Evolutionary conservation across 1,139 yeast species (phyloP), one percentile per base, ranked within the genome.

Genomic region (Diutina mesorugosa): DNA sequence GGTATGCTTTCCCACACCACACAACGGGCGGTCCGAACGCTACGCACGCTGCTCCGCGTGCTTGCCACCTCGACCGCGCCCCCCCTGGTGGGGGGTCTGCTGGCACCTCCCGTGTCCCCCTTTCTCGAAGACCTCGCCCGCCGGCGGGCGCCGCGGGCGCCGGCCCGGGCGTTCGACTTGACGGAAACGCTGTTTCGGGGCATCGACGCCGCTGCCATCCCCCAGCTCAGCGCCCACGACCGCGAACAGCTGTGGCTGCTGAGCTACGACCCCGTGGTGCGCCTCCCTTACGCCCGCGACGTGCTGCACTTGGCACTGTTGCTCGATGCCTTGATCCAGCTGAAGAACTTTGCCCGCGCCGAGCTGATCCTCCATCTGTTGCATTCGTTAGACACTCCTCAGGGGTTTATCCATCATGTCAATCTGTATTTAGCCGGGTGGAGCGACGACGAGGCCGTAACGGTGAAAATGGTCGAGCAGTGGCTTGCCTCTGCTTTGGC

Each of bases 321-420:
- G 45, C 73, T 90, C 48, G 96, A 90, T 64, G 96, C 96, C 0
- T 85, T 95, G 62, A 67, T 91, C 47, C 79, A 83, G 54, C 78
- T 88, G 45, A 79, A 79, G 57, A 87, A 88, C 65, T 81, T 80
- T 62, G 80, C 78, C 45, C 76, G 97, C 62, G 96, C 97, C 0
- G 83, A 81, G 61, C 73, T 83, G 41, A 83, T 90, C 30, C 70
- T 90, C 54, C 70, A 73, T 51, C 84, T 89, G 2, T 73, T 81
- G 55, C 76, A 78, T 61, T 80, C 77, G 51, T 71, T 78, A 56
- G 62, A 66, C 29, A 63, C 67, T 26, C 63, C 72, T 1, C 67
- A 70, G 12, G 68, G 72, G 47, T 72, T 72, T 57, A 67, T 72
- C 55, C 70, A 67, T 57, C 65, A 71, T 38, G 65, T 74, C 55